Evolutionary conservation across 495 filamentous ascomycete species (phyloP).

Genomic region (Lophiostoma macrostomum): DNA sequence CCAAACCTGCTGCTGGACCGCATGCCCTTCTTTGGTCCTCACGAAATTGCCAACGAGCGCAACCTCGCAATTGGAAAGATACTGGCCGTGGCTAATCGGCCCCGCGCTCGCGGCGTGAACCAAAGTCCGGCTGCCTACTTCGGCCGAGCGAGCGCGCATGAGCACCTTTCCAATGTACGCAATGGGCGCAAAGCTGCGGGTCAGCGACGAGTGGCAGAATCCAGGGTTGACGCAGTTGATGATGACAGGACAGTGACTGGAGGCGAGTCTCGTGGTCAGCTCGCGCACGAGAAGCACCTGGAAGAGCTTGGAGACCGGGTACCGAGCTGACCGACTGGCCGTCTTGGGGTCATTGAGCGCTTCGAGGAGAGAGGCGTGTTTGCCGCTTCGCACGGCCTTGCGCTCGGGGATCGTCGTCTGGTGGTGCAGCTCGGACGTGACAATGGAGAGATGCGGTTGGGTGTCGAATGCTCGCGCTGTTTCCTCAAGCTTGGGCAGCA

Average conservation of each 20-base stretch:
- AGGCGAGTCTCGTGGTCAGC: conserved; percentile 27
- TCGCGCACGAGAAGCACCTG: conserved; percentile 34
- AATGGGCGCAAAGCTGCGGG: conserved; percentile 16
- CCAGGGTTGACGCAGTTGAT: conserved; percentile 44
- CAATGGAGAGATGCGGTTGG: conserved; percentile 31
- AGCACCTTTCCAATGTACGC: conserved; percentile 8
- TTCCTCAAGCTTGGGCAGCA: conserved; percentile 41
- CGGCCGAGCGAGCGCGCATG: conserved; percentile 37
- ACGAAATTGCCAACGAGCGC: conserved; percentile 16
- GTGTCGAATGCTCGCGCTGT: conserved; percentile 26
- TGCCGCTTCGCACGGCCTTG: conserved; percentile 1
- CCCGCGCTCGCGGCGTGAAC: conserved; percentile 40
- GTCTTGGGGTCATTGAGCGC: conserved; percentile 30
- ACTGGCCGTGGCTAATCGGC: conserved; percentile 39
- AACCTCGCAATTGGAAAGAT: conserved; percentile 33
- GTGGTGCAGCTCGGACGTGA: conserved; percentile 32
- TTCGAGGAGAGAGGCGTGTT: conserved; percentile 22
- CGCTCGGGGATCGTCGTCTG: conserved; percentile 34
- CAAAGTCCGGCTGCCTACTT: conserved; percentile 43
- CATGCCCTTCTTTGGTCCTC: conserved; percentile 25
- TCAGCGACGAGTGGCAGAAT: conserved; percentile 39
- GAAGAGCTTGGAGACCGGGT: conserved; percentile 38
- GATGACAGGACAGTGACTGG: conserved; percentile 31
- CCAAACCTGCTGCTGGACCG: conserved; percentile 34
- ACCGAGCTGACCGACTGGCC: conserved; percentile 34